Evolutionary conservation across 2,329 filamentous ascomycete species (phyloP).

Genomic region (Cordyceps pruinosa): DNA sequence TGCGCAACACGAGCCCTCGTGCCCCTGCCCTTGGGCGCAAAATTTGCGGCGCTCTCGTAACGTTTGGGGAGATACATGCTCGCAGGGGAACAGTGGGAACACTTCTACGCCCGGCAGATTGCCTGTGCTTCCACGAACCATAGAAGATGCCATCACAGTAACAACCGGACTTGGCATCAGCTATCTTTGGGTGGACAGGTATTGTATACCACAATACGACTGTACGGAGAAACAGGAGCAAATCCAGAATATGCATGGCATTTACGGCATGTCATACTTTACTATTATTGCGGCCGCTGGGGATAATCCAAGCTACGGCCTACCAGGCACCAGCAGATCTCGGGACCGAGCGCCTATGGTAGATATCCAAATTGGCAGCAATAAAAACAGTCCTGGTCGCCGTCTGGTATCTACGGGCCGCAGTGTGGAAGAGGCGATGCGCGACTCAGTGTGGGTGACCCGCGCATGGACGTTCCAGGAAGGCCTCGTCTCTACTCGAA

Average conservation of each 20-base stretch:
- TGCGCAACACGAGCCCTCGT: not conserved
- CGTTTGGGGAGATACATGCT: not conserved
- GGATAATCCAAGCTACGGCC: not conserved
- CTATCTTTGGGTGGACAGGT: not conserved
- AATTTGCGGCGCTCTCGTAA: not conserved
- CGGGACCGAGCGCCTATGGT: not conserved
- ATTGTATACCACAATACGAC: not conserved
- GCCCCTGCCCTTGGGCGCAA: not conserved
- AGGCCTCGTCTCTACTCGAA: not conserved
- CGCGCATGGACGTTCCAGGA: not conserved
- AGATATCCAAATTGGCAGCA: not conserved
- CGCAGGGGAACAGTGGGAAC: not conserved
- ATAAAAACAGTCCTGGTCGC: not conserved
- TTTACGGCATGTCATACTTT: not conserved
- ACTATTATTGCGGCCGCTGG: not conserved
- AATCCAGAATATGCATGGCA: not conserved
- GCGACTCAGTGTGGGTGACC: not conserved
- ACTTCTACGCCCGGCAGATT: not conserved
- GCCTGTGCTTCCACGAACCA: not conserved
- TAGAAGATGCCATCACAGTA: not conserved
- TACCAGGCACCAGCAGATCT: not conserved
- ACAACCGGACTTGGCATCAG: not conserved
- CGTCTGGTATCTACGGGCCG: not conserved
- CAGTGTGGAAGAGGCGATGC: not conserved
- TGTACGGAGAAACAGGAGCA: not conserved